Evolutionary conservation across 108 stramenopile genomes (phyloP), one percentile per base, ranked within the genome.

Genomic region (Nitzschia inconspicua): DNA sequence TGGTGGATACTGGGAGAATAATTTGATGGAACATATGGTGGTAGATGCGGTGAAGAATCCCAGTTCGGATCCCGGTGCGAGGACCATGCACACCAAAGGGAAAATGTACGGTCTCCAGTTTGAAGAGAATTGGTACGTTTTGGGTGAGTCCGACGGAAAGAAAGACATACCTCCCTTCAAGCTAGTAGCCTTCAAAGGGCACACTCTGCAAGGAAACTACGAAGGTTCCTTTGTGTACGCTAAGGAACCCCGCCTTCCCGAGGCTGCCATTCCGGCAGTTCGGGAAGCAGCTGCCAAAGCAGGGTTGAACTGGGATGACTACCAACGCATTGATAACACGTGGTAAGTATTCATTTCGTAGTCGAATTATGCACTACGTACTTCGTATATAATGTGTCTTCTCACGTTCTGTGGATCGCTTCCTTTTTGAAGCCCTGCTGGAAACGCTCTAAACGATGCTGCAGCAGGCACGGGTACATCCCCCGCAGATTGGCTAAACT

Each of bases 201-300:
- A 97, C 62, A 97, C 96, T 3, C 75, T 94, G 40, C 96, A 97
- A 66, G 96, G 96, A 5, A 94, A 89, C 72, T 97, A 97, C 60
- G 93, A 97, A 59, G 96, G 96, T 5, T 82, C 92, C 30, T 97
- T 97, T 57, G 90, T 97, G 11, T 94, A 93, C 53, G 76, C 91
- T 24, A 88, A 86, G 66, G 88, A 94, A 67, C 76, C 83, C 0
- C 52, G 63, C 24, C 66, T 96, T 37, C 89, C 95, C 11, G 57
- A 29, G 0, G 82, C 71, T 16, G 89, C 89, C 7, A 27, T 86
- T n/a, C 81, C 88, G 18, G 89, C 91, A 18, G 86, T 94, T 35
- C 57, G 57, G 57, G 84, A 84, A 41, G 91, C 83, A 10, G 90
- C 91, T 18, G 76, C 82, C 29, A 83, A 72, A 73, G 85, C 79